Evolutionary conservation across 2,329 filamentous ascomycete genomes (phyloP).

Genomic region (Sporothrix euskadiensis): DNA sequence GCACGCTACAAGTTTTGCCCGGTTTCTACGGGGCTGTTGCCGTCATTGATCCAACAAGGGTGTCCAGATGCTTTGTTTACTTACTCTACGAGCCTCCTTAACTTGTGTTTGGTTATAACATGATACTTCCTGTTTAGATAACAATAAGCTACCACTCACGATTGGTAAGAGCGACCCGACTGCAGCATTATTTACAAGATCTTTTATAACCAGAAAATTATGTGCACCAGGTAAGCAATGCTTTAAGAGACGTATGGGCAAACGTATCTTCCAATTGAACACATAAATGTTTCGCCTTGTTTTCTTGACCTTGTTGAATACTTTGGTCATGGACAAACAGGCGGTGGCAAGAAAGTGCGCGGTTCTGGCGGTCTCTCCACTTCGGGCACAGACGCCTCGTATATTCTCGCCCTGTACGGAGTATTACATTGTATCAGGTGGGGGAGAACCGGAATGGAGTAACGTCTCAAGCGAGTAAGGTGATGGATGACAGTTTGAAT

Average conservation of each 20-base stretch:
- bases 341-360: neutral
- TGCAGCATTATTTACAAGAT: neutral
- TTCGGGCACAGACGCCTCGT: constrained; percentile 20
- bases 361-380: constrained; percentile 8
- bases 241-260: too few relatives aligned
- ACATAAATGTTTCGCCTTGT: neutral
- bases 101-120: neutral
- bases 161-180: neutral
- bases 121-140: neutral
- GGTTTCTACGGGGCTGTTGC: neutral
- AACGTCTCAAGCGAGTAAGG: neutral
- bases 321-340: neutral
- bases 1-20: neutral
- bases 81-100: neutral
- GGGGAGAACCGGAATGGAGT: neutral
- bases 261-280: neutral
- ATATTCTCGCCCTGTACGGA: neutral
- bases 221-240: neutral
- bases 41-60: neutral
- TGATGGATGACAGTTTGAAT: neutral
- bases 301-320: neutral
- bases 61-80: neutral
- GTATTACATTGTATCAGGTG: neutral
- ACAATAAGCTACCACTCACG: neutral
- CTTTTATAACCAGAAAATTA: neutral